Base-by-base conservation (phyloP, 73 alveolate genomes). In the Diophrys sp. region DNA sequence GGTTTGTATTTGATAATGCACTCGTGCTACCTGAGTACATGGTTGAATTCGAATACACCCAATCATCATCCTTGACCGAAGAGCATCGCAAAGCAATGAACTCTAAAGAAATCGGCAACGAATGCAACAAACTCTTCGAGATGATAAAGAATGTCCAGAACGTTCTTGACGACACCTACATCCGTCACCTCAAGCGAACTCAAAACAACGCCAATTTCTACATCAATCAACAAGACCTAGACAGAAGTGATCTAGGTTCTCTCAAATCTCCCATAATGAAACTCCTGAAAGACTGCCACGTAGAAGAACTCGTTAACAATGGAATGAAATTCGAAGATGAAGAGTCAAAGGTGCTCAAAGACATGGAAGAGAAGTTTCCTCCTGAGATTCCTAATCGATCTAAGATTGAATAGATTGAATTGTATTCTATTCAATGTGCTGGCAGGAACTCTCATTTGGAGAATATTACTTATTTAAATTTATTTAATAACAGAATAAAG, bases 1-100 rank as follows among this genome's bases (percentile, higher is more conserved):
- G 98, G 97, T 91, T 90, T 79, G 91, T 94, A 25, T 67, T 94
- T 8, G 98, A 94, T 71, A 93, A 91, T 68, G 85, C 91, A 71
- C 87, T 94, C 27, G 87, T 94, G 11, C 77, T 94, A 25, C 98
- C 98, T 24, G 98, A 94, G 75, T 94, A 94, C 75, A 82, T 88
- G 31, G 96, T 93, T 44, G 98, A 94, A 55, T 91, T 94, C 75
- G 97, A 94, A 56, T 94, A 94, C 78, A 77, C 77, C 0, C 57
- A 68, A 11, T 74, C 67, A 34, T 53, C 73, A 5, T 30, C 26
- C 23, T 62, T 26, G 68, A 70, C 67, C 30, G n/a, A 25, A 31
- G 80, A 67, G 74, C 44, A 34, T 8, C 57, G 54, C 79, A 78
- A 33, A n/a, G 11, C 30, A 54, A 26, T 31, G 25, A 62, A 44